Evolutionary conservation across 306 rosid genomes (phyloP).

Genomic region (Ziziphus jujuba): DNA sequence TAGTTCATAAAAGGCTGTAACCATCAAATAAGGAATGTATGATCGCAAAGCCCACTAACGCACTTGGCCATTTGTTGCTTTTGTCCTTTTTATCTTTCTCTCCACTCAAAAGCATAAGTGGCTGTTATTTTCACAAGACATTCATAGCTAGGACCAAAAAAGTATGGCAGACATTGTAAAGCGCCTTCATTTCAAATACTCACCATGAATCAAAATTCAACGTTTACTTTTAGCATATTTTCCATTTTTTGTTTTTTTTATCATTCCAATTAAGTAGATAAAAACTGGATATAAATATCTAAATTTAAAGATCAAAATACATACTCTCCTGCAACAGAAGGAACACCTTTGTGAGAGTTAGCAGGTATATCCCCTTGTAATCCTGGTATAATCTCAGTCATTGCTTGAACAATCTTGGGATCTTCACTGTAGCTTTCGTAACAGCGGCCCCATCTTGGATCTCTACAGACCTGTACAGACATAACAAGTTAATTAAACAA

Average conservation of each 20-base stretch:
- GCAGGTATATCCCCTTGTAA: conserved; percentile 44
- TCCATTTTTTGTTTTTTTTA: not conserved
- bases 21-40: too few relatives aligned
- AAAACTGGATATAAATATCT: not conserved
- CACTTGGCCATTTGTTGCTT: too few relatives aligned
- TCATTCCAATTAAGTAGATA: not conserved
- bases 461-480: conserved; percentile 35
- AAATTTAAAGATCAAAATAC: not conserved
- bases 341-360: conserved; percentile 29
- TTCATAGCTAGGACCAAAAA: too few relatives aligned
- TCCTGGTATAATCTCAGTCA: conserved; percentile 37
- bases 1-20: too few relatives aligned
- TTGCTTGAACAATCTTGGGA: conserved; percentile 28
- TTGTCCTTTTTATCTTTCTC: too few relatives aligned
- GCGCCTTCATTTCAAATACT: not conserved
- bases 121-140: too few relatives aligned
- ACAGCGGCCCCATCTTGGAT: conserved; percentile 53
- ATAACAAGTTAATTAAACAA: not conserved
- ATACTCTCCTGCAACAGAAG: conserved; percentile 38
- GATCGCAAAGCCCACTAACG: too few relatives aligned
- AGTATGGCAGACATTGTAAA: not conserved
- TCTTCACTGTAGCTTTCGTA: conserved; percentile 45
- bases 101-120: too few relatives aligned
- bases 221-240: not conserved
- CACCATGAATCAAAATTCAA: not conserved